These are phyloP conservation scores for Plasmodium coatneyi DNA, from an alignment of 169 alveolate species.

Conservation along the genomic window DNA sequence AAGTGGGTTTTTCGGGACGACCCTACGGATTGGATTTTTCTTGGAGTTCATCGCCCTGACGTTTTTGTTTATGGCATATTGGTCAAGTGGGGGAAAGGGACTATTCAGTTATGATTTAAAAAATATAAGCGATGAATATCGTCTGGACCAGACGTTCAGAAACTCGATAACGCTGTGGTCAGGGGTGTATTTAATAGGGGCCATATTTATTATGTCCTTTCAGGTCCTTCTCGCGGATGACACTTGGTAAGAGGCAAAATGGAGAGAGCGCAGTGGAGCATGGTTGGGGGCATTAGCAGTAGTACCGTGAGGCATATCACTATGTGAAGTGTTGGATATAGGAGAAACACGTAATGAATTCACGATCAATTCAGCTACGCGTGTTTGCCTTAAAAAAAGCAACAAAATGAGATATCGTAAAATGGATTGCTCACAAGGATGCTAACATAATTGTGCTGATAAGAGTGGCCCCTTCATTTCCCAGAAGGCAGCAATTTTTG, in stretches of 20 bases:
- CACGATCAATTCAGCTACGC: neutral
- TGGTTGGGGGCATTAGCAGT: neutral
- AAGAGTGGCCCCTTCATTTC: neutral
- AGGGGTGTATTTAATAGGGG: constrained; percentile 89
- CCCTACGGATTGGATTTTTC: constrained; percentile 87
- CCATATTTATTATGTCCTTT: constrained; percentile 89
- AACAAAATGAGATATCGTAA: neutral
- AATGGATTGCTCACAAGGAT: neutral
- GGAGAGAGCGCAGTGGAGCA: neutral
- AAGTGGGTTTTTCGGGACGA: constrained; percentile 82
- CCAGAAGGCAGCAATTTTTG: neutral
- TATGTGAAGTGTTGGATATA: neutral
- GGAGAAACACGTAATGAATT: neutral
- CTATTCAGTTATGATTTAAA: constrained; percentile 88
- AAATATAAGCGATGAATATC: constrained; percentile 87
- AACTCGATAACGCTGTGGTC: constrained; percentile 82
- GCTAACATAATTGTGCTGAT: neutral
- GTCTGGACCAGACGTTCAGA: constrained; percentile 86
- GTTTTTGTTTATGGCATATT: constrained; percentile 86
- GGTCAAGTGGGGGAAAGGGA: constrained; percentile 89
- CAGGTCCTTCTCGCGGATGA: constrained; percentile 94
- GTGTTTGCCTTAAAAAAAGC: neutral
- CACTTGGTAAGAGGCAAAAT: constrained; percentile 83
- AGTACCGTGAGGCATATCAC: neutral
- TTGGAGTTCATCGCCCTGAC: constrained; percentile 86